These are phyloP conservation scores for Selaginella tamariscina DNA, from an alignment of 75 land plant genomes.

Conservation along the genomic window DNA sequence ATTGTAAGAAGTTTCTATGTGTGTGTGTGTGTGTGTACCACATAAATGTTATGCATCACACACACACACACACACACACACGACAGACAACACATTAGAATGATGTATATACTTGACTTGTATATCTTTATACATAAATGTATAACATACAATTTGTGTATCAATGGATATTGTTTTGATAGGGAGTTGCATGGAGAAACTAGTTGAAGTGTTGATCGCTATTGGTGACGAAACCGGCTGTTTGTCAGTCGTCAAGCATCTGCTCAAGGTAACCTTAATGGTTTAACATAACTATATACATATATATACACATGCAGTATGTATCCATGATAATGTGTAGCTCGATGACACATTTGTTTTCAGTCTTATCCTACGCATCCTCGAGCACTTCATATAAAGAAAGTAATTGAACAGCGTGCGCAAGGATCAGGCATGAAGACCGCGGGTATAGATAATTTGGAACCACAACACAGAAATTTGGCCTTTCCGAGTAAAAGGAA, in stretches of 20 bases:
- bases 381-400: constrained; percentile 70
- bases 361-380: constrained; percentile 89
- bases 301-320: too few species aligned
- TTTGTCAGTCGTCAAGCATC: constrained; percentile 52
- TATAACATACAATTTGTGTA: too few species aligned
- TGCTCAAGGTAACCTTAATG: too few species aligned
- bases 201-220: constrained; percentile 88
- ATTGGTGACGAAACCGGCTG: constrained; percentile 87
- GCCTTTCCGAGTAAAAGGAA: constrained; percentile 65
- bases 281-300: too few species aligned
- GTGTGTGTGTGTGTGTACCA: too few species aligned
- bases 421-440: constrained; percentile 10
- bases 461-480: constrained; percentile 63
- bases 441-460: constrained; percentile 78
- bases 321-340: too few species aligned
- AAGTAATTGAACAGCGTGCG: constrained; percentile 37
- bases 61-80: too few species aligned
- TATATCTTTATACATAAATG: too few species aligned
- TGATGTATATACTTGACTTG: too few species aligned
- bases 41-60: too few species aligned
- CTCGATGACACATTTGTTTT: too few species aligned
- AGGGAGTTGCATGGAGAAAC: constrained; percentile 99
- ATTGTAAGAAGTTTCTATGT: constrained; percentile 70
- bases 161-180: background rate
- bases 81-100: too few species aligned